Percentiles rank a stretch among this genome's conserved stretches.
phyloP scores from a whole-genome alignment of 139 green algal species.

The Limnomonas spitsbergensis region DNA sequence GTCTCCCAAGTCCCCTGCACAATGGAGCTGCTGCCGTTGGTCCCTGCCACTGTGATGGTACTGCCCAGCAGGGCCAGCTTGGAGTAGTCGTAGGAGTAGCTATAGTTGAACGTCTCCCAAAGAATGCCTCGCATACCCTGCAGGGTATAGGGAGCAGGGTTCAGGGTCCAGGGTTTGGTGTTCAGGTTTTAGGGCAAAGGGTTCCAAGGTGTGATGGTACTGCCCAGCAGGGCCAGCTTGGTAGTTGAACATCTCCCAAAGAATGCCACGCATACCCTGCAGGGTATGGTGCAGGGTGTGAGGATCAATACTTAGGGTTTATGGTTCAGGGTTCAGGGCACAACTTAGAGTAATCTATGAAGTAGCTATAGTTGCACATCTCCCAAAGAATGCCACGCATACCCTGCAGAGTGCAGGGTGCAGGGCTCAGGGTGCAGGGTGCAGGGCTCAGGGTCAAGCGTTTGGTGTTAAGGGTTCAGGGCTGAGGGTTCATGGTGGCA shows the following conservation, averaged over 20 bases:
- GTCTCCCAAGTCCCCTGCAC: slow-evolving; percentile 2
- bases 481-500: no score
- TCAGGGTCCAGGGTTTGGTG: no score
- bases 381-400: slow-evolving; percentile 1
- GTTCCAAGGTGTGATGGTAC: slow-evolving; percentile 9
- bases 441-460: no score
- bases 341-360: no score
- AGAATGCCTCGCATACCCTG: slow-evolving; percentile 6
- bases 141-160: no score
- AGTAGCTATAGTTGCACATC: neutral
- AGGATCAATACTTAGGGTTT: no score
- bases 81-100: no score
- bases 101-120: neutral
- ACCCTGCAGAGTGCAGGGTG: neutral
- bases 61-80: neutral
- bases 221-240: neutral
- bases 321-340: no score
- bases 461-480: no score
- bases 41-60: neutral
- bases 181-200: no score
- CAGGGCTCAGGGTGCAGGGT: no score
- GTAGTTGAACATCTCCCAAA: neutral
- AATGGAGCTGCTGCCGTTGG: neutral
- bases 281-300: no score
- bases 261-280: slow-evolving; percentile 5